A percentile compares a stretch with the other conserved stretches of the same genome.
These are phyloP conservation scores for Blastomyces parvus DNA, from an alignment of 2,329 filamentous ascomycete genomes.

Conservation along the genomic window DNA sequence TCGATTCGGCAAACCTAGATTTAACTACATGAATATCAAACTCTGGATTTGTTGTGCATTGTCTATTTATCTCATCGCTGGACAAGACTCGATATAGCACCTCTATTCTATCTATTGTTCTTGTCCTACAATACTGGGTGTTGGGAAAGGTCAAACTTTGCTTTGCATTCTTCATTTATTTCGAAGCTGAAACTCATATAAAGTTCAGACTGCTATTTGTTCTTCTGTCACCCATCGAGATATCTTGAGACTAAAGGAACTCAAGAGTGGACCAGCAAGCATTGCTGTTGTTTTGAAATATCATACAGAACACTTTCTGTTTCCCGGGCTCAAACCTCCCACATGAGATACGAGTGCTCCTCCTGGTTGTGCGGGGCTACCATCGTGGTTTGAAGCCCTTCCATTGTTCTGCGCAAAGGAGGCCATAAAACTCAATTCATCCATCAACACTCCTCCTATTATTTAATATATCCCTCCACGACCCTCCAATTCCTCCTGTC, in stretches of 20 bases:
- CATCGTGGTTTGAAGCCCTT: not conserved
- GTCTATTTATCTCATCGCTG: not conserved
- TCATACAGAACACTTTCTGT: not conserved
- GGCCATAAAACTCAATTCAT: not conserved
- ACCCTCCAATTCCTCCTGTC: not conserved
- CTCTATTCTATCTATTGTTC: not conserved
- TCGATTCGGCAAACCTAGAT: not conserved
- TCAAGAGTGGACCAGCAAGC: not conserved
- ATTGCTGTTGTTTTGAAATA: not conserved
- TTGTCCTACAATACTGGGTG: not conserved
- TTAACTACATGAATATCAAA: not conserved
- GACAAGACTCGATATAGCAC: not conserved
- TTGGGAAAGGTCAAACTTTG: not conserved
- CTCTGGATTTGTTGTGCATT: not conserved
- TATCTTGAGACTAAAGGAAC: not conserved
- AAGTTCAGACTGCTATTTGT: not conserved
- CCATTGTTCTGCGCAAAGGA: not conserved
- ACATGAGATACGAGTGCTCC: not conserved
- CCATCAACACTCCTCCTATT: not conserved
- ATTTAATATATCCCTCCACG: not conserved
- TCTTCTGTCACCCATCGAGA: not conserved
- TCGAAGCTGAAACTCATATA: too few relatives aligned
- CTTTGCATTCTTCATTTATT: not conserved
- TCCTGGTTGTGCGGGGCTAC: not conserved
- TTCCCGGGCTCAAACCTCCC: not conserved